Percentiles rank a stretch among this genome's conserved stretches.
Conservation (phyloP, 2,329 filamentous ascomycete genomes). For the Xylariaceae sp. region DNA sequence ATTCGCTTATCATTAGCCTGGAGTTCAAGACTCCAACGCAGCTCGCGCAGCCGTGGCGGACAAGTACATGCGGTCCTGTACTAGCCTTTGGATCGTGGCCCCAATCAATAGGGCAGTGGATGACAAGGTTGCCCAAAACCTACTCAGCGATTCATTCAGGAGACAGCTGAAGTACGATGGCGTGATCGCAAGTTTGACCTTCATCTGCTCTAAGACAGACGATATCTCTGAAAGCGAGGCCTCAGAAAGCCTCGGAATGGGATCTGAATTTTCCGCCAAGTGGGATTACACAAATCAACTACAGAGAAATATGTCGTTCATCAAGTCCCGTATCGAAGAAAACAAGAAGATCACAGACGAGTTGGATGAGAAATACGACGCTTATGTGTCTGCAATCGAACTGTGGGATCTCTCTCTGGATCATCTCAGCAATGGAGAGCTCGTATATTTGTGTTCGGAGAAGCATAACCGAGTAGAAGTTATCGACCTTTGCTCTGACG, state of each 20-base stretch:
- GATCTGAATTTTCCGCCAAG: constrained; percentile 34
- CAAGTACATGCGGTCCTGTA: constrained; percentile 53
- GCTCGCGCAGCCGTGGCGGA: constrained; percentile 52
- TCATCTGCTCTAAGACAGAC: constrained; percentile 45
- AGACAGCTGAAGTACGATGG: constrained; percentile 56
- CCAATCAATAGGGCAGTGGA: constrained; percentile 57
- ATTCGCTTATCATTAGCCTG: constrained; percentile 26
- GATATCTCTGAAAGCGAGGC: constrained; percentile 45
- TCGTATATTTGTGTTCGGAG: no score
- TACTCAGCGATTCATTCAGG: constrained; percentile 54
- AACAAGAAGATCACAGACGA: no score
- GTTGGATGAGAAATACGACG: background rate
- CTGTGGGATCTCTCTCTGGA: no score
- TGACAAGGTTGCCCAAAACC: constrained; percentile 53
- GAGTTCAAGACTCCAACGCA: constrained; percentile 52
- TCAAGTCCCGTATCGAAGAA: constrained; percentile 14
- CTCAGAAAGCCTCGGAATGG: constrained; percentile 34
- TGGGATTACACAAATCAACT: constrained; percentile 30
- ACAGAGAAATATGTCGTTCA: constrained; percentile 4
- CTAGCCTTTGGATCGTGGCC: constrained; percentile 56
- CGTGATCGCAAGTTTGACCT: constrained; percentile 48
- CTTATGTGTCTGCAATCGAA: background rate
- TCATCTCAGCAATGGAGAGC: no score
- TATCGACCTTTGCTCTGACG: background rate
- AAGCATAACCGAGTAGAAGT: background rate